Evolutionary conservation across 2,329 filamentous ascomycete species (phyloP), one percentile per base, ranked within the genome.

Genomic region (Cryoendolithus antarcticus): DNA sequence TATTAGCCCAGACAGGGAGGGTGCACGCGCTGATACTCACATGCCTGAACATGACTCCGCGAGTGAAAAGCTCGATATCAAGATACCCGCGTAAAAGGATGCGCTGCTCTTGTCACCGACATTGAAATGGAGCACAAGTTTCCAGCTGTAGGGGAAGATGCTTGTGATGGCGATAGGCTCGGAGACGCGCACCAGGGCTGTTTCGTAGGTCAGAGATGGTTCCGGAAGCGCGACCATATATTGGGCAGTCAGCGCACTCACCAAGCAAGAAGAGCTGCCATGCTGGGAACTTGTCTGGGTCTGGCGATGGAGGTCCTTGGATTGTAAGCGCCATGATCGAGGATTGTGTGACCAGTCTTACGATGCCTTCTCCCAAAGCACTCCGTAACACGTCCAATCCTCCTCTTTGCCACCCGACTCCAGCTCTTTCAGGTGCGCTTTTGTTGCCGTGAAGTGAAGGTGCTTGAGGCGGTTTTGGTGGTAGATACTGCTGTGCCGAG

Each of bases 131-230:
- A 83, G 83, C 49, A 89, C 79, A 50, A 89, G 77, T 44, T 81
- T 74, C 82, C 82, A 93, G 44, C 84, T 84, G 61, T 94, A 95
- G 12, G 88, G 88, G 53, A 89, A 93, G 61, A 94, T 91, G 55
- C 84, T 91, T 1, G 86, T 94, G 47, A 95, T 74, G 37, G 88
- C 86, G 52, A 95, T 89, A 13, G 88, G 88, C 62, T 95, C 88
- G 38, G 86, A 84, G 49, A 95, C 76, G 46, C 88, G 85, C 57
- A 93, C 88, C 69, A 94, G 85, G 59, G 86, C 86, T 93, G 52
- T 21, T 13, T 8, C 28, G 40, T 7, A 40, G 35, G 12, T 35
- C 13, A 37, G 31, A 10, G 29, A 12, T 11, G 8, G 2, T 24
- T 28, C 9, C 27, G 10, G 12, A 31, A 13, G 8, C 9, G 11